These are phyloP conservation scores for Sporothrix variecibatus DNA, from an alignment of 2,329 filamentous ascomycete species.

Conservation along the genomic window DNA sequence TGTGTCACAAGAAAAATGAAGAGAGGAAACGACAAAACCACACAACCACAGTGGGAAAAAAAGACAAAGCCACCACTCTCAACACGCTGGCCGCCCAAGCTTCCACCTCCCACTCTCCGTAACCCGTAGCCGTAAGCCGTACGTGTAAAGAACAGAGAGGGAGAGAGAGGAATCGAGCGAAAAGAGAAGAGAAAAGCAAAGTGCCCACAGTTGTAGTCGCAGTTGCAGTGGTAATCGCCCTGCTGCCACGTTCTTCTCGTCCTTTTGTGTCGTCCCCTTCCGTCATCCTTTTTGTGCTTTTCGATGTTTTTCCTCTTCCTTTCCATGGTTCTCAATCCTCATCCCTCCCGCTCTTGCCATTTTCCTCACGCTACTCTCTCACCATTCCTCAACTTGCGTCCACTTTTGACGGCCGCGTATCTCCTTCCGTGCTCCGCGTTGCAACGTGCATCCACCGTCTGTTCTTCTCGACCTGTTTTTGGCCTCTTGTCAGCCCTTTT, in stretches of 20 bases:
- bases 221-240: not conserved
- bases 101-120: not conserved
- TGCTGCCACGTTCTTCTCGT: not conserved
- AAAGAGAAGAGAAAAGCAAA: not conserved
- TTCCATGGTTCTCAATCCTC: not conserved
- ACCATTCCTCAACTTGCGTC: not conserved
- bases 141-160: not conserved
- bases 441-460: not conserved
- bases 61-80: not conserved
- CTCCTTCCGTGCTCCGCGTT: conserved; percentile 4
- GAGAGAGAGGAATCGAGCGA: not conserved
- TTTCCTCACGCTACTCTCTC: not conserved
- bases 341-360: not conserved
- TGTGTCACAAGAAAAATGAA: conserved; percentile 20
- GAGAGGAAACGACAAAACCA: not conserved
- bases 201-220: not conserved
- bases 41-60: not conserved
- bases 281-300: not conserved
- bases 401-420: conserved; percentile 3
- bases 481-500: not conserved
- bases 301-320: not conserved
- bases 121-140: not conserved
- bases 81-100: not conserved
- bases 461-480: not conserved
- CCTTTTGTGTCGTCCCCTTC: not conserved